Evolutionary conservation across 371 early-diverging fungal species (phyloP).

Genomic region (Pancytospora philotis): DNA sequence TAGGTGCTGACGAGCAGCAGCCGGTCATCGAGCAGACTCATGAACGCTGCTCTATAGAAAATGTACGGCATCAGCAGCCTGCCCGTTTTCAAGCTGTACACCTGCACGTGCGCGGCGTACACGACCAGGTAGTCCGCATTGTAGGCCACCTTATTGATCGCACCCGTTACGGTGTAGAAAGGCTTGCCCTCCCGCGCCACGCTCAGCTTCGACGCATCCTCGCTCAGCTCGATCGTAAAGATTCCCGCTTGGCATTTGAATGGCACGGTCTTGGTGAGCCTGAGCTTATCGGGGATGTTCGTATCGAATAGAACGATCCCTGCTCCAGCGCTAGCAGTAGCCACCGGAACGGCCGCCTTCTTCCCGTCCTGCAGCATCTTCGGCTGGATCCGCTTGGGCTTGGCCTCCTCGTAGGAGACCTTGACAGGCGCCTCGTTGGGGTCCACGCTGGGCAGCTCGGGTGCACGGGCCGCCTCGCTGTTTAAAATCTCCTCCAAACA

Average conservation of each 20-base stretch:
- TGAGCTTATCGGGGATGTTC: slow-evolving; percentile 6
- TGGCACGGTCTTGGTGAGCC: slow-evolving; percentile 5
- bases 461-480: not conserved
- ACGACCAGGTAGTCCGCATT: slow-evolving; percentile 32
- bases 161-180: slow-evolving; percentile 38
- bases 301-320: slow-evolving; percentile 32
- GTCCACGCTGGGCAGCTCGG: slow-evolving; percentile 11
- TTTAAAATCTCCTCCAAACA: not conserved
- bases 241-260: slow-evolving; percentile 20
- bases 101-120: slow-evolving; percentile 19
- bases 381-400: slow-evolving; percentile 15
- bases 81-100: slow-evolving; percentile 50
- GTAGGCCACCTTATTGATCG: slow-evolving; percentile 27
- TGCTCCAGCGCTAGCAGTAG: not conserved
- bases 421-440: not conserved
- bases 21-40: slow-evolving; percentile 35
- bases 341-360: not conserved
- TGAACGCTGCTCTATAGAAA: slow-evolving; percentile 21
- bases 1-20: slow-evolving; percentile 36
- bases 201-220: slow-evolving; percentile 16
- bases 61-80: slow-evolving; percentile 49
- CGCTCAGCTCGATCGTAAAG: slow-evolving; percentile 30
- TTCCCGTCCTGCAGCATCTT: not conserved
- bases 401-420: not conserved
- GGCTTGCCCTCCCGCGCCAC: slow-evolving; percentile 30